phyloP scores from a whole-genome alignment of 768 basidiomycete genomes.

The Rhodocollybia butyracea region DNA sequence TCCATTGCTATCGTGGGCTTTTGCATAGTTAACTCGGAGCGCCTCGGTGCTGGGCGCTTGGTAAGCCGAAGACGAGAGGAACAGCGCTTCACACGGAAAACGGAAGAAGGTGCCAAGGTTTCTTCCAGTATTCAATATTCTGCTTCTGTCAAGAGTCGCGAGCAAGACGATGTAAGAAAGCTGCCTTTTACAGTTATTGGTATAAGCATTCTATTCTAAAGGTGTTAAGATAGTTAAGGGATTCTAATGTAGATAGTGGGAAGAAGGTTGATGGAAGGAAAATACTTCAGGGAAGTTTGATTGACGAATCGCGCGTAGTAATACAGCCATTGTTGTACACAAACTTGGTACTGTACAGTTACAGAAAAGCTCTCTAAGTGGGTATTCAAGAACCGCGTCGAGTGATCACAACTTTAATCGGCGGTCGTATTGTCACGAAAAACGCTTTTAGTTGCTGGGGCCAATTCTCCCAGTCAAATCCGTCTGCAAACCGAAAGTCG shows the following conservation, averaged over 20 bases:
- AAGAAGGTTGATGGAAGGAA: no score
- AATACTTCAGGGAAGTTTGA: no score
- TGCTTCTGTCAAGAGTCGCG: no score
- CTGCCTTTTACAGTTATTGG: no score
- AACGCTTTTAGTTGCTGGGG: neutral
- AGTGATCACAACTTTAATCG: neutral
- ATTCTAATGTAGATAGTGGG: no score
- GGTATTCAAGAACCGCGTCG: neutral
- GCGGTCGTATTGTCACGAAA: conserved; percentile 8
- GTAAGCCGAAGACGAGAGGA: neutral
- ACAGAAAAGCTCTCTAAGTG: neutral
- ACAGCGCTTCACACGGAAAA: neutral
- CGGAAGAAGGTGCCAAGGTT: neutral
- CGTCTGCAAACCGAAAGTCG: conserved; percentile 30
- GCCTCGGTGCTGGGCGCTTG: neutral
- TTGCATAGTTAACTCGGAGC: neutral
- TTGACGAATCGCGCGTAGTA: no score
- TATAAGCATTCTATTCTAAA: no score
- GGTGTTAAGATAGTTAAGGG: no score
- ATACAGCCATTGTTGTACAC: neutral
- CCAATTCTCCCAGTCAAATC: conserved; percentile 7
- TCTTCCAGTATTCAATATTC: no score
- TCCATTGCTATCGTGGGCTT: no score
- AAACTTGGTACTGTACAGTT: neutral
- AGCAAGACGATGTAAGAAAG: no score